Conservation (phyloP, 208 protist species). For the Crithidia bombi region DNA sequence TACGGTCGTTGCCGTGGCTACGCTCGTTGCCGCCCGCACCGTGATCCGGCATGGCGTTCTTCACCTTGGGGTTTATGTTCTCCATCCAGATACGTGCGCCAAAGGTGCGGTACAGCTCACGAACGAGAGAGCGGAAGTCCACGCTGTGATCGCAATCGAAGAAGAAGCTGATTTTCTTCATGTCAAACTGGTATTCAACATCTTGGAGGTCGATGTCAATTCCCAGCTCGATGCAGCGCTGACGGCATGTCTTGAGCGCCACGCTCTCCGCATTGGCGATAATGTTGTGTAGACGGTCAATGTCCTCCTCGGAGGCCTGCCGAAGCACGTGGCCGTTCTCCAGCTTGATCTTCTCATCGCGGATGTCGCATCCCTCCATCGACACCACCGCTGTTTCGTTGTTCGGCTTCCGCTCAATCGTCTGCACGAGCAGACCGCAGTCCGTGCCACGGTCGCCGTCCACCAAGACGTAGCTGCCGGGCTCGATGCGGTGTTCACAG, state of each 20-base stretch:
- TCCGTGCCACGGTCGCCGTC: conserved; percentile 89
- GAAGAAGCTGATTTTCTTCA: conserved; percentile 94
- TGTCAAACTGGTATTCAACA: conserved; percentile 93
- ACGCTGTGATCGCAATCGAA: conserved; percentile 89
- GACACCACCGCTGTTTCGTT: conserved; percentile 51
- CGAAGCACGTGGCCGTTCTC: conserved; percentile 81
- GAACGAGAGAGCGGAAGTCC: conserved; percentile 89
- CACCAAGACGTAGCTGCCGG: conserved; percentile 87
- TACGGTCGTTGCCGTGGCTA: conserved; percentile 22
- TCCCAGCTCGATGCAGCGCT: conserved; percentile 79
- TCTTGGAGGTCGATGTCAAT: conserved; percentile 86
- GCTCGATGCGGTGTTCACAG: conserved; percentile 56
- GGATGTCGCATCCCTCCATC: conserved; percentile 77
- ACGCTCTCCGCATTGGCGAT: conserved; percentile 79
- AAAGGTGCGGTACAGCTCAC: conserved; percentile 90
- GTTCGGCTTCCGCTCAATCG: conserved; percentile 41
- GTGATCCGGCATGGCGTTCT: conserved; percentile 76
- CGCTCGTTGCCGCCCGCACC: conserved; percentile 33
- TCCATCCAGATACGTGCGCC: conserved; percentile 94
- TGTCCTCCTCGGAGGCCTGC: conserved; percentile 68
- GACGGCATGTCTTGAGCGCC: conserved; percentile 87
- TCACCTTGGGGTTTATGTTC: conserved; percentile 88
- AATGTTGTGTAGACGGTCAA: conserved; percentile 77
- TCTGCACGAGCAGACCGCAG: conserved; percentile 86
- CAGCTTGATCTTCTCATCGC: conserved; percentile 75